phyloP scores from a whole-genome alignment of 176 grass and related monocot species.

The Secale cereale region DNA sequence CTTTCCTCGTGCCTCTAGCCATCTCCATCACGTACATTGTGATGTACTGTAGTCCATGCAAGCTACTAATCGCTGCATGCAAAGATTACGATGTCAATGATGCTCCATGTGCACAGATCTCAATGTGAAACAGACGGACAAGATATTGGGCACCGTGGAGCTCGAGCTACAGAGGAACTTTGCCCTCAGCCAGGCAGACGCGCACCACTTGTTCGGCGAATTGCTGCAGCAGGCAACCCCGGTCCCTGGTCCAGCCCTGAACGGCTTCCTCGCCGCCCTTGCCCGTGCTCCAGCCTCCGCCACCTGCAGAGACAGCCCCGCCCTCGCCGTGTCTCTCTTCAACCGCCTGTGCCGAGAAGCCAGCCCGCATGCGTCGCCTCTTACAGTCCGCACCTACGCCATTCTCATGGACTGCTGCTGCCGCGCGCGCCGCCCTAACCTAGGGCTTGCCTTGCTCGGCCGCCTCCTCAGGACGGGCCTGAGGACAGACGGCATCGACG shows the following conservation, averaged over 20 bases:
- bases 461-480: background rate
- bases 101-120: too few relatives aligned
- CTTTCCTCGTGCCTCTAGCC: too few relatives aligned
- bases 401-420: slow-evolving; percentile 1
- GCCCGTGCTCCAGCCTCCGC: background rate
- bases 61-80: too few relatives aligned
- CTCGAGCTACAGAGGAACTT: too few relatives aligned
- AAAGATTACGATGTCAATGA: too few relatives aligned
- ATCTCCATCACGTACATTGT: too few relatives aligned
- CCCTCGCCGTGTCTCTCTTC: background rate
- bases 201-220: background rate
- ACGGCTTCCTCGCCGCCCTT: background rate
- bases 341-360: background rate
- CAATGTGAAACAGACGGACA: too few relatives aligned
- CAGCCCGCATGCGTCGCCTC: background rate
- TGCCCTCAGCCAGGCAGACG: background rate
- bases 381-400: background rate
- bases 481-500: background rate
- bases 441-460: background rate
- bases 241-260: background rate
- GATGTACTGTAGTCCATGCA: too few relatives aligned
- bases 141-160: too few relatives aligned
- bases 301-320: background rate
- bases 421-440: background rate
- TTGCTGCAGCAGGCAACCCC: background rate